These are phyloP conservation scores for Chlamydomonas schloesseri DNA, from an alignment of 139 green algal species.

Conservation along the genomic window DNA sequence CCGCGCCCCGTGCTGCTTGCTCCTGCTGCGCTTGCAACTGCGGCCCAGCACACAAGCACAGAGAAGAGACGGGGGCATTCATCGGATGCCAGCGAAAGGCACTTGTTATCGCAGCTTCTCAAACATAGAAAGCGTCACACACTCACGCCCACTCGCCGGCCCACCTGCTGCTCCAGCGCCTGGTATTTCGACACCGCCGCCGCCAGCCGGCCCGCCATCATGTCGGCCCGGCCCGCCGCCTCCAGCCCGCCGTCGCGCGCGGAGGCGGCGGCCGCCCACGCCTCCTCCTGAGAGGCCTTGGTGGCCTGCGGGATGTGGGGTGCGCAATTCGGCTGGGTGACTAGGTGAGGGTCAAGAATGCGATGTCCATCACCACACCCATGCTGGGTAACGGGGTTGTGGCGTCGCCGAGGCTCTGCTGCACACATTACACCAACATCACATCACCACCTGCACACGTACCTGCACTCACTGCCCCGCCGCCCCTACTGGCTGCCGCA, in stretches of 20 bases:
- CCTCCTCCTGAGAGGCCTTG: neutral
- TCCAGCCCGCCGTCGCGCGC: neutral
- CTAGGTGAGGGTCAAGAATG: neutral
- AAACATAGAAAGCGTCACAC: too few relatives aligned
- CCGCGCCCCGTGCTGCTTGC: too few relatives aligned
- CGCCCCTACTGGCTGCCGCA: neutral
- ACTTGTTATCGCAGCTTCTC: too few relatives aligned
- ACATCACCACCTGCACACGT: neutral
- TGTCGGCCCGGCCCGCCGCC: conserved; percentile 3
- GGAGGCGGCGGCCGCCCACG: neutral
- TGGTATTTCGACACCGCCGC: neutral
- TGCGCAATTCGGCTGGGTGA: neutral
- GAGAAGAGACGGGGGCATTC: too few relatives aligned
- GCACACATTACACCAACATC: neutral
- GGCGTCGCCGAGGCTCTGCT: too few relatives aligned
- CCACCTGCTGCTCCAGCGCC: neutral
- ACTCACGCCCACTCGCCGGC: too few relatives aligned
- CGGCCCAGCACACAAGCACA: too few relatives aligned
- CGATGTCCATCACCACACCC: neutral
- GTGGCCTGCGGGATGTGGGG: neutral
- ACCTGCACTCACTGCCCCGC: too few relatives aligned
- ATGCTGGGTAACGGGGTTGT: too few relatives aligned
- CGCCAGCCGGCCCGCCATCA: conserved; percentile 1
- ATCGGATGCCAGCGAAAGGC: too few relatives aligned
- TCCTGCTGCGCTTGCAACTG: too few relatives aligned